Percentiles rank a stretch among this genome's conserved stretches.
Evolutionary conservation across 257 asterid genomes (phyloP).

Genomic region (Solanum sejunctum): DNA sequence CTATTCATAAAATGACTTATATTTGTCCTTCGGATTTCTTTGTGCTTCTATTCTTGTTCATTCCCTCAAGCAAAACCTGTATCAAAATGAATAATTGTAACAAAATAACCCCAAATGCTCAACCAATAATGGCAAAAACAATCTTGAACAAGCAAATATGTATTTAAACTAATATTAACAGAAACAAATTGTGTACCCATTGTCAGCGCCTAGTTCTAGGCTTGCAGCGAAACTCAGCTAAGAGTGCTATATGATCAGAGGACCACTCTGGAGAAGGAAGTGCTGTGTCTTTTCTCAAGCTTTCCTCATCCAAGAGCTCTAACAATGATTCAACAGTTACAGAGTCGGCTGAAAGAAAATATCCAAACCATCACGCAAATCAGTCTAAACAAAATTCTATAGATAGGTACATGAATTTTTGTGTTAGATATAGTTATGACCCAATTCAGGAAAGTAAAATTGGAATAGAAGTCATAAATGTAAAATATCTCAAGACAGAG

Average conservation of each 20-base stretch:
- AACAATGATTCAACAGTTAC: conserved; percentile 77
- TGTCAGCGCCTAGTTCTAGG: conserved; percentile 63
- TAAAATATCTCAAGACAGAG: neutral
- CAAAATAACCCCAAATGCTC: neutral
- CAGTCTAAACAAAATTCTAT: neutral
- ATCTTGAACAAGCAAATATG: neutral
- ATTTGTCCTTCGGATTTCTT: neutral
- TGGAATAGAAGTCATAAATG: neutral
- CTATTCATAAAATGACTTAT: conserved; percentile 27
- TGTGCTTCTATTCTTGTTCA: conserved; percentile 11
- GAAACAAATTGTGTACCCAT: neutral
- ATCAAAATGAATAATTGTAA: neutral
- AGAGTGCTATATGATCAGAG: conserved; percentile 93
- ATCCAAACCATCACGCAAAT: neutral
- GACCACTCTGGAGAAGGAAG: conserved; percentile 99
- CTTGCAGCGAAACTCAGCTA: conserved; percentile 93
- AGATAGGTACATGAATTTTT: neutral
- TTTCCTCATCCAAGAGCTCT: conserved; percentile 95
- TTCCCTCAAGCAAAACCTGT: conserved; percentile 11
- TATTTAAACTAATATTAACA: neutral
- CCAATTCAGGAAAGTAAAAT: neutral
- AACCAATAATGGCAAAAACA: neutral
- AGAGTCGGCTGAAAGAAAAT: conserved; percentile 57
- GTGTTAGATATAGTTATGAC: neutral
- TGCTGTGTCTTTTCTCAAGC: conserved; percentile 89